A percentile compares a stretch with the other conserved stretches of the same genome.
Conservation (phyloP, 2,329 filamentous ascomycete species). For the Colletotrichum sp. region DNA sequence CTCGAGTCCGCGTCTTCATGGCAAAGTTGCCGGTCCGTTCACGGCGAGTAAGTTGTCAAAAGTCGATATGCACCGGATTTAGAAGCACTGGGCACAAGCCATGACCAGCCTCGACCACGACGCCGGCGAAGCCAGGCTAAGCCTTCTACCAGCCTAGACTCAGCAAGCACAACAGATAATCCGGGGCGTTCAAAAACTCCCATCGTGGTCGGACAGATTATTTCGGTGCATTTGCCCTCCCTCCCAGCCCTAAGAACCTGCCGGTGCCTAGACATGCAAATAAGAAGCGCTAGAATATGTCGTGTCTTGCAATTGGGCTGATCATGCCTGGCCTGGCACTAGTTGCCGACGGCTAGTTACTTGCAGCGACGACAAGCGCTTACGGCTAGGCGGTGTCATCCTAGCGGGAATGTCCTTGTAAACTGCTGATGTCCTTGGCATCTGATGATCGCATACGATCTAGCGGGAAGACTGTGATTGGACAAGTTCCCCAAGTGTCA, state of each 20-base stretch:
- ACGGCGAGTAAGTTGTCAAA: neutral
- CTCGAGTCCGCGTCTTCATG: neutral
- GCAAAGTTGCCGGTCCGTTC: neutral
- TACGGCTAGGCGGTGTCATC: neutral
- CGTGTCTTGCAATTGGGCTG: neutral
- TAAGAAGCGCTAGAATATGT: conserved; percentile 2
- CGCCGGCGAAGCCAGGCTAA: neutral
- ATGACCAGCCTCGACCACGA: neutral
- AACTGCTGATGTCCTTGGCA: neutral
- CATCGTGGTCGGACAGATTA: neutral
- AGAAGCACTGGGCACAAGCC: neutral
- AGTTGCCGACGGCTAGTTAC: neutral
- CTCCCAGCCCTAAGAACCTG: neutral
- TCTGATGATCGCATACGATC: neutral
- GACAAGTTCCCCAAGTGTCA: neutral
- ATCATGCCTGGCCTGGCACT: neutral
- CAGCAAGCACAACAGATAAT: neutral
- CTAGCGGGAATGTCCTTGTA: neutral
- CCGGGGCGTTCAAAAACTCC: neutral
- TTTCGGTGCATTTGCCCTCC: neutral
- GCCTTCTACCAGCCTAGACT: neutral
- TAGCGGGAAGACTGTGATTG: neutral
- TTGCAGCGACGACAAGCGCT: neutral
- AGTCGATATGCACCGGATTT: neutral
- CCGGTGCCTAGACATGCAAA: neutral